A percentile compares a stretch with the other conserved stretches of the same genome.
Evolutionary conservation across 129 eudicot genomes (phyloP).

Genomic region (Cynara cardunculus): DNA sequence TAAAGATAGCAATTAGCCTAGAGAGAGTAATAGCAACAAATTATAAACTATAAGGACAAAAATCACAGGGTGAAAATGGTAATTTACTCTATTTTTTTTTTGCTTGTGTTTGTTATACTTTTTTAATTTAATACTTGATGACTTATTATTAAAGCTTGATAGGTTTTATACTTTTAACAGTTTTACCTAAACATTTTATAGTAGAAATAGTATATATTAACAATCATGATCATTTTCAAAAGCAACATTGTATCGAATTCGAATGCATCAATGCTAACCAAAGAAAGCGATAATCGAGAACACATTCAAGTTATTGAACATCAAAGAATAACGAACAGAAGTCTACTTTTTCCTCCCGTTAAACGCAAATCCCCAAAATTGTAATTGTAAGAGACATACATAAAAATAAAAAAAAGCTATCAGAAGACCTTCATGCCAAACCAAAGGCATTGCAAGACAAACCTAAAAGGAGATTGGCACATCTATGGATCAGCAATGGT

Average conservation of each 20-base stretch:
- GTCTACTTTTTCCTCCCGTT: slow-evolving; percentile 7
- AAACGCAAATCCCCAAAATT: slow-evolving; percentile 11
- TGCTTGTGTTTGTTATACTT: too few species aligned
- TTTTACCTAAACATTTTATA: background rate
- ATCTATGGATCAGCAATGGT: slow-evolving; percentile 63
- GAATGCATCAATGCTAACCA: background rate
- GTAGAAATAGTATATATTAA: too few species aligned
- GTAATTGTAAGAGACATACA: background rate
- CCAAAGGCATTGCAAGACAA: background rate
- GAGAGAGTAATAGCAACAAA: too few species aligned
- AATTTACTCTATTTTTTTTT: too few species aligned
- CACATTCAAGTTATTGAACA: slow-evolving; percentile 1
- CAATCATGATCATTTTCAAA: background rate
- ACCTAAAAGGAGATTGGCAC: background rate
- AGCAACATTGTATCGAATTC: background rate
- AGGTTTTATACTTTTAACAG: too few species aligned
- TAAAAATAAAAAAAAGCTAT: background rate
- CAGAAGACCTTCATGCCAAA: background rate
- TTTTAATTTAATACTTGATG: too few species aligned
- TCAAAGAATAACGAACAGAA: background rate
- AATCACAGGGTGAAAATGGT: too few species aligned
- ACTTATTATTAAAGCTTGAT: too few species aligned
- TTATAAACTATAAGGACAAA: too few species aligned
- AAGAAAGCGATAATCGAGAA: background rate
- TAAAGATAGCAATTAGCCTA: too few species aligned